Evolutionary conservation across 331 rosid genomes (phyloP).

Genomic region (Telfairia occidentalis): DNA sequence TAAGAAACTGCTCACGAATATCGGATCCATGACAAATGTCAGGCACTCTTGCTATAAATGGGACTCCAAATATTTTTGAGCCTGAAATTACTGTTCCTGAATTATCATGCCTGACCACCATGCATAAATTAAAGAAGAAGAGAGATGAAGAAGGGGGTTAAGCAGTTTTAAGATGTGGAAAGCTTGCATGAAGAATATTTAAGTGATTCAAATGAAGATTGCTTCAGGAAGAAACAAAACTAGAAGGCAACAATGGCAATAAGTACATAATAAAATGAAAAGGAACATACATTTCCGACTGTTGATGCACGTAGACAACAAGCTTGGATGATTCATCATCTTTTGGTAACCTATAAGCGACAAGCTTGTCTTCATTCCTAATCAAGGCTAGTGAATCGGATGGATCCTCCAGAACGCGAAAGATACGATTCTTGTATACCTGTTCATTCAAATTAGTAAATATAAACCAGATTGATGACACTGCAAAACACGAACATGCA

Average conservation of each 20-base stretch:
- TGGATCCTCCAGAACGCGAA: conserved; percentile 38
- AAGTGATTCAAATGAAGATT: neutral
- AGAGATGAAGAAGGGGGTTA: conserved; percentile 7
- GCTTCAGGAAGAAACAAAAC: neutral
- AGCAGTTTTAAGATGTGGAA: neutral
- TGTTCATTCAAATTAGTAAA: conserved; percentile 17
- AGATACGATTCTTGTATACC: conserved; percentile 40
- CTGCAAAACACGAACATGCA: neutral
- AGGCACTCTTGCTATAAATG: conserved; percentile 53
- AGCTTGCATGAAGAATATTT: neutral
- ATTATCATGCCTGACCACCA: conserved; percentile 24
- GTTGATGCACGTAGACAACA: conserved; percentile 50
- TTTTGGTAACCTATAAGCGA: conserved; percentile 61
- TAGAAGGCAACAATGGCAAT: neutral
- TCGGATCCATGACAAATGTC: conserved; percentile 38
- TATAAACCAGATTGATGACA: neutral
- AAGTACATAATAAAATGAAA: neutral
- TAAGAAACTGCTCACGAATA: conserved; percentile 38
- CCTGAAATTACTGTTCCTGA: conserved; percentile 7
- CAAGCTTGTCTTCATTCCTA: conserved; percentile 66
- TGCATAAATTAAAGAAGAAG: neutral
- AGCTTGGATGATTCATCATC: conserved; percentile 26
- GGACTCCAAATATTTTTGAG: conserved; percentile 36
- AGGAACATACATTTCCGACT: conserved; percentile 36
- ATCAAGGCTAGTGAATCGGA: conserved; percentile 43